Evolutionary conservation across 306 rosid genomes (phyloP), one percentile per base, ranked within the genome.

Genomic region (apple (Malus domestica)): DNA sequence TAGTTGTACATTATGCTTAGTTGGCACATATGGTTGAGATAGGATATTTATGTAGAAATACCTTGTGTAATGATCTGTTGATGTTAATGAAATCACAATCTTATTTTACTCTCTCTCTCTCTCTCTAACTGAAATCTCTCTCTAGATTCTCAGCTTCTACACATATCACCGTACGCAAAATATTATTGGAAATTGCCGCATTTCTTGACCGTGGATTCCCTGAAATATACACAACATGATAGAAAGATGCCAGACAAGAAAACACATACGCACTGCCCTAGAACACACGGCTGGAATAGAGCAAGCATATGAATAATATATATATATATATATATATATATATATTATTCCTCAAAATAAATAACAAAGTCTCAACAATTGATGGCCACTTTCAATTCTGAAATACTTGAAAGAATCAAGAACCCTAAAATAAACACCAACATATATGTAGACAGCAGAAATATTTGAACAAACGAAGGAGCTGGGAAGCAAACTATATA

Each of bases 171-270:
- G 10, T 61, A 11, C 1, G 55, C 55, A 51, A 59, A 58, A 10
- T 59, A 63, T 12, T 7, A 66, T 66, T 66, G 46, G 22, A 73
- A 25, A 29, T 27, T 60, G 76, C 81, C 42, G 30, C 76, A 78
- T 46, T 11, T 78, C 19, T 78, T 78, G 76, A 78, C 81, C 63
- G n/a, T 44, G 69, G 27, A 78, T 49, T 49, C 18, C 55, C 55
- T 49, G 20, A 18, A 22, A 15, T n/a, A 6, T 10, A 73, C 10
- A 59, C 57, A 73, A n/a, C 57, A 8, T 3, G 58, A 60, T 29
- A 44, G 69, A 44, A 73, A 60, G 77, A 61, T 18, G 69, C 29
- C 77, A 61, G 40, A 25, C 69, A 73, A 14, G 32, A 73, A 73
- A 73, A 40, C 68, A 60, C 18, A 27, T 27, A 16, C 25, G 58